Evolutionary conservation across 108 stramenopile genomes (phyloP).

Genomic region (Nitzschia sp.): DNA sequence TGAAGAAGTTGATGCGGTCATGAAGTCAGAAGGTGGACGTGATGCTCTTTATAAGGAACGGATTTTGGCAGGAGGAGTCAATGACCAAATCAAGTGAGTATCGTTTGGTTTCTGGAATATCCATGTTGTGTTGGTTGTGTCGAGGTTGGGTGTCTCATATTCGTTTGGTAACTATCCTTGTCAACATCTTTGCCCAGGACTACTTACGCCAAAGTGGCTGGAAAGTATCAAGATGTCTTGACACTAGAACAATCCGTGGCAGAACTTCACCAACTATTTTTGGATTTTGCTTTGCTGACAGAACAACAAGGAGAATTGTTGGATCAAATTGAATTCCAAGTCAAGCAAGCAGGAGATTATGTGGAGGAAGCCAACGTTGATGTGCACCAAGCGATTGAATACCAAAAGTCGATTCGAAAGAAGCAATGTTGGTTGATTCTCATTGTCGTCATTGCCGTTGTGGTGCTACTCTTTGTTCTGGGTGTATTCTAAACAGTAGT

Average conservation of each 20-base stretch:
- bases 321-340: slow-evolving; percentile 98
- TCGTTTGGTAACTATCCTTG: too few species aligned
- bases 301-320: slow-evolving; percentile 98
- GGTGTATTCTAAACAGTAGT: slow-evolving; percentile 11
- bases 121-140: too few species aligned
- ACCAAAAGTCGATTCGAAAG: slow-evolving; percentile 90
- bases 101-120: too few species aligned
- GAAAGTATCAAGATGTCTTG: slow-evolving; percentile 97
- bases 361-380: slow-evolving; percentile 94
- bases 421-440: slow-evolving; percentile 61
- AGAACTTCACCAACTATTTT: slow-evolving; percentile 98
- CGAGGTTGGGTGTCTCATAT: too few species aligned
- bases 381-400: slow-evolving; percentile 87
- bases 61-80: slow-evolving; percentile 85
- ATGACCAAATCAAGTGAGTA: slow-evolving; percentile 85
- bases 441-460: slow-evolving; percentile 29
- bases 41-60: slow-evolving; percentile 78
- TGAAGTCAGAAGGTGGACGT: slow-evolving; percentile 87
- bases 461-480: slow-evolving; percentile 32
- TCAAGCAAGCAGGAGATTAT: slow-evolving; percentile 91
- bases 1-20: slow-evolving; percentile 94
- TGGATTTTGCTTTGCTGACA: slow-evolving; percentile 96
- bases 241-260: slow-evolving; percentile 92
- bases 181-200: slow-evolving; percentile 25
- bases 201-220: slow-evolving; percentile 88